phyloP scores from a whole-genome alignment of 768 basidiomycete genomes.

The Cyathus striatus region DNA sequence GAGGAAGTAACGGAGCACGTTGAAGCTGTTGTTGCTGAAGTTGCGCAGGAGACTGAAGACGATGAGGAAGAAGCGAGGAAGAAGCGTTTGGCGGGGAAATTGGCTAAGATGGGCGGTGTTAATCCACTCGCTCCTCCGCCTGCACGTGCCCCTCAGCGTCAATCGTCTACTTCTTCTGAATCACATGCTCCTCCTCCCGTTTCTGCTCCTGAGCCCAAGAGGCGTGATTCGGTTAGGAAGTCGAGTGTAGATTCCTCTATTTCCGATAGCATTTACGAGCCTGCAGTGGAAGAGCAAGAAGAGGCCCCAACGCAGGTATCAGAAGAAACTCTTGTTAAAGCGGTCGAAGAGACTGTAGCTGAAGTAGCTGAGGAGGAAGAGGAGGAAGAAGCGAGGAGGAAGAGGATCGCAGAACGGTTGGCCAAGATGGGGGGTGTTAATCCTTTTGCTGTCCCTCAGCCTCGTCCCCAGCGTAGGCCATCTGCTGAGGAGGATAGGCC shows the following conservation, averaged over 20 bases:
- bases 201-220: too few species aligned
- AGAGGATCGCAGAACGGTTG: conserved; percentile 46
- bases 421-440: conserved; percentile 12
- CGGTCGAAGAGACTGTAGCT: not conserved
- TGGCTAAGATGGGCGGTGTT: conserved; percentile 65
- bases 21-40: not conserved
- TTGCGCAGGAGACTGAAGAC: conserved; percentile 23
- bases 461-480: too few species aligned
- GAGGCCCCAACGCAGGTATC: not conserved
- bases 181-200: not conserved
- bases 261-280: too few species aligned
- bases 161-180: conserved; percentile 7
- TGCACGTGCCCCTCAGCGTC: conserved; percentile 13
- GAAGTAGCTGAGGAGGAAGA: conserved; percentile 24
- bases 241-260: too few species aligned
- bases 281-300: too few species aligned
- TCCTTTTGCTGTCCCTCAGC: conserved; percentile 45
- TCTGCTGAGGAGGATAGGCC: too few species aligned
- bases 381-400: conserved; percentile 36
- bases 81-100: conserved; percentile 56
- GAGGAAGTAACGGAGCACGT: conserved; percentile 6
- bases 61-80: conserved; percentile 51
- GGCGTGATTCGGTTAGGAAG: too few species aligned
- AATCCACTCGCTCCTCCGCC: conserved; percentile 36
- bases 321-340: not conserved